phyloP scores from a whole-genome alignment of 1,284 basidiomycete species.

The Rhodotorula sp. region DNA sequence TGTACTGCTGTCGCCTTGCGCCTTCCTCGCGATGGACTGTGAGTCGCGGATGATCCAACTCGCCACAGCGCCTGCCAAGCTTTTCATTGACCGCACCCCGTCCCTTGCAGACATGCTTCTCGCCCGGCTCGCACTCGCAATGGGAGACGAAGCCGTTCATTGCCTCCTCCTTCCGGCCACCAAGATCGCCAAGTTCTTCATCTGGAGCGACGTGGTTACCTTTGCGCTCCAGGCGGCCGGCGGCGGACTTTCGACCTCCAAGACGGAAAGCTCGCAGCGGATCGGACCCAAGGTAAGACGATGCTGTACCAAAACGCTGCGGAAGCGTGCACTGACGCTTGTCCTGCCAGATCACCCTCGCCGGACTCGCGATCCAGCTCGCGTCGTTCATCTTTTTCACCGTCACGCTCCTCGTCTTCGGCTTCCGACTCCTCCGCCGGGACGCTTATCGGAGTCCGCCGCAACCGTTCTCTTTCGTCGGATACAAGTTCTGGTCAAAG shows the following conservation, averaged over 20 bases:
- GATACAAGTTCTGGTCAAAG: slow-evolving; percentile 11
- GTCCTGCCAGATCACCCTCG: slow-evolving; percentile 21
- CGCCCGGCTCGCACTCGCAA: slow-evolving; percentile 15
- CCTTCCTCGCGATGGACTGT: slow-evolving; percentile 38
- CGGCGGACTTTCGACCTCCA: slow-evolving; percentile 23
- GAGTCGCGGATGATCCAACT: neutral
- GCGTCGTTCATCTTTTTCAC: slow-evolving; percentile 37
- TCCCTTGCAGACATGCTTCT: slow-evolving; percentile 13
- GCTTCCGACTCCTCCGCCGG: neutral
- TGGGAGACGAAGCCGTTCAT: slow-evolving; percentile 7
- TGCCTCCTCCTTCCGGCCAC: slow-evolving; percentile 28
- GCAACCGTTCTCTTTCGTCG: neutral
- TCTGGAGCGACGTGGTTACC: slow-evolving; percentile 43
- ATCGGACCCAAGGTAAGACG: neutral
- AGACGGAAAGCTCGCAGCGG: neutral
- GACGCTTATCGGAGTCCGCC: slow-evolving; percentile 7
- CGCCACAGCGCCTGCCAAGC: too few species aligned
- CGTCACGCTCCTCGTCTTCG: slow-evolving; percentile 31
- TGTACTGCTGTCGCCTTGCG: slow-evolving; percentile 35
- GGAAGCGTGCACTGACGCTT: neutral
- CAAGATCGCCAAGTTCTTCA: slow-evolving; percentile 40
- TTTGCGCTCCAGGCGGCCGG: slow-evolving; percentile 44
- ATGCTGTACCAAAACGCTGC: neutral
- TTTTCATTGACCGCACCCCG: neutral
- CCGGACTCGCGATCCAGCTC: slow-evolving; percentile 37